Evolutionary conservation across 177 flowering plant genomes (phyloP).

Genomic region (Vitis hybrid): DNA sequence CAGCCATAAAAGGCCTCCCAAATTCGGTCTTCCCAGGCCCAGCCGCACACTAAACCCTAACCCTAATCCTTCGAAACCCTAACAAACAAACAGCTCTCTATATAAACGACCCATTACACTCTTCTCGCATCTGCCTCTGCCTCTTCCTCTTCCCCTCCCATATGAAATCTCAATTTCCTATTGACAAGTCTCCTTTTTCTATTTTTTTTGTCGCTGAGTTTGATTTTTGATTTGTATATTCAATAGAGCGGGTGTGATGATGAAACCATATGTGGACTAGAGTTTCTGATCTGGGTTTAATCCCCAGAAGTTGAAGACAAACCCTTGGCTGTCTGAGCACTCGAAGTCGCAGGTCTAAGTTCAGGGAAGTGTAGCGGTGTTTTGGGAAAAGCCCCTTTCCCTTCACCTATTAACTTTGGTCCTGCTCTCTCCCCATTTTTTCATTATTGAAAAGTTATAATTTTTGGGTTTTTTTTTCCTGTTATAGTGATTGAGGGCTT

Average conservation of each 20-base stretch:
- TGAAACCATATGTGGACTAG: constrained; percentile 58
- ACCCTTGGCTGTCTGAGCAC: constrained; percentile 96
- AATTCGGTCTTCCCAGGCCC: too few species aligned
- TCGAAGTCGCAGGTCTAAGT: neutral
- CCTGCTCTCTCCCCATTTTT: neutral
- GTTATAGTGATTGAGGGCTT: constrained; percentile 18
- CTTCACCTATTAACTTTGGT: neutral
- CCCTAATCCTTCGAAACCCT: too few species aligned
- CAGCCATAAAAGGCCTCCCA: too few species aligned
- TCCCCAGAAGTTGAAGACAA: constrained; percentile 50
- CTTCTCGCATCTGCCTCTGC: too few species aligned
- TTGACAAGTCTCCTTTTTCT: neutral
- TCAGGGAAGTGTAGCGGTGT: neutral
- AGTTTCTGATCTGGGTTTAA: constrained; percentile 71
- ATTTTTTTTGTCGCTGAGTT: neutral
- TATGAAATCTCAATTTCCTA: neutral
- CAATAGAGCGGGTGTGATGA: constrained; percentile 49
- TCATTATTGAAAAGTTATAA: neutral
- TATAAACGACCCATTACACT: too few species aligned
- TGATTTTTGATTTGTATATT: too few species aligned
- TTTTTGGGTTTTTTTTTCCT: neutral
- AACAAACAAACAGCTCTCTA: too few species aligned
- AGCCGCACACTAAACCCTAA: too few species aligned
- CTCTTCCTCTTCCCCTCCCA: too few species aligned
- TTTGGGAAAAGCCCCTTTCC: neutral